These are phyloP conservation scores for Vitis hybrid DNA, from an alignment of 177 flowering plant species.

Conservation along the genomic window DNA sequence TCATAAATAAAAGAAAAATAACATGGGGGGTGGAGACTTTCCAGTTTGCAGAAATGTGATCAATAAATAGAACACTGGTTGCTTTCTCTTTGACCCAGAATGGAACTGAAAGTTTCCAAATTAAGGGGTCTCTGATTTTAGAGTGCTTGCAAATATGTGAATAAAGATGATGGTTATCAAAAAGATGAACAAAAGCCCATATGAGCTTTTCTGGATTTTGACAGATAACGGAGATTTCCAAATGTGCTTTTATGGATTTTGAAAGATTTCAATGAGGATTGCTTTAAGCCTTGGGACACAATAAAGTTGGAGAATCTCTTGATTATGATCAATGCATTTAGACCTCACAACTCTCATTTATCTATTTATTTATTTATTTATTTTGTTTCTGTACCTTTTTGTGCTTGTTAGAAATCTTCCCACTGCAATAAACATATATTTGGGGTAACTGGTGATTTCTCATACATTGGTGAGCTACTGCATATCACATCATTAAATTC, in stretches of 20 bases:
- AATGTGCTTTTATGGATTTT: constrained; percentile 10
- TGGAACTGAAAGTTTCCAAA: neutral
- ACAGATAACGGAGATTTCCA: constrained; percentile 17
- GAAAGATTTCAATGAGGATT: constrained; percentile 6
- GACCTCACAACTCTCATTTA: neutral
- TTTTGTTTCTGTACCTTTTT: neutral
- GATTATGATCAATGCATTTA: neutral
- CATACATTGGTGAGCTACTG: too few species aligned
- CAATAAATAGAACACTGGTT: neutral
- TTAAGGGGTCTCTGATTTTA: neutral
- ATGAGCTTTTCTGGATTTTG: constrained; percentile 14
- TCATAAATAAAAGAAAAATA: constrained; percentile 7
- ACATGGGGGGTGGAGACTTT: neutral
- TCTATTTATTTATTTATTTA: neutral
- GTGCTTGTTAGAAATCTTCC: too few species aligned
- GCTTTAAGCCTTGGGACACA: constrained; percentile 15
- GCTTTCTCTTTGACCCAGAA: neutral
- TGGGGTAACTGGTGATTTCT: too few species aligned
- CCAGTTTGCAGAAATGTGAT: constrained; percentile 9
- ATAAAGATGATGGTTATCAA: neutral
- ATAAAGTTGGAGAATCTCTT: constrained; percentile 13
- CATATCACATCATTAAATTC: too few species aligned
- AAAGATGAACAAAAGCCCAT: neutral
- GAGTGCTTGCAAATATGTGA: neutral
- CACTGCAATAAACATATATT: too few species aligned